Evolutionary conservation across 768 basidiomycete genomes (phyloP).

Genomic region (Termitomyces sp.): DNA sequence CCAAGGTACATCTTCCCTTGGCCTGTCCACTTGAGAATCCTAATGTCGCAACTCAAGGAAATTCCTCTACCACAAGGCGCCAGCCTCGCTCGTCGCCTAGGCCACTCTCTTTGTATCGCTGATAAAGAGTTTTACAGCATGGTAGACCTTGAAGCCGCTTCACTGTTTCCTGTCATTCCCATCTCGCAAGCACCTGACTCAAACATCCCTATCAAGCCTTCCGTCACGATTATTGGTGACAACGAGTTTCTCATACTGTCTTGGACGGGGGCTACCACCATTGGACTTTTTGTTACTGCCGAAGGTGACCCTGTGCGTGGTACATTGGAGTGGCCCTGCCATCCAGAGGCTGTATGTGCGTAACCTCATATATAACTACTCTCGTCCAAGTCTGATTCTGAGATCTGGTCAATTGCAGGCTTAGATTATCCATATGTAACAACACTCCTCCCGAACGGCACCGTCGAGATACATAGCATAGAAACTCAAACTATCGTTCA

Average conservation of each 20-base stretch:
- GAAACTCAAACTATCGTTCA: slow-evolving; percentile 74
- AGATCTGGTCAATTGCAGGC: slow-evolving; percentile 38
- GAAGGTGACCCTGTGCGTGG: slow-evolving; percentile 89
- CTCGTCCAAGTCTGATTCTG: background rate
- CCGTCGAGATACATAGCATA: slow-evolving; percentile 79
- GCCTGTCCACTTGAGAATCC: background rate
- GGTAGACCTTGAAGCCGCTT: slow-evolving; percentile 72
- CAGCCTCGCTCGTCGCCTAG: slow-evolving; percentile 59
- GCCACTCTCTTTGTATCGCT: slow-evolving; percentile 68
- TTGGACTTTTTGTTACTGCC: slow-evolving; percentile 85
- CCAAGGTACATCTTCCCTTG: slow-evolving; percentile 41
- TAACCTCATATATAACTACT: slow-evolving; percentile 16
- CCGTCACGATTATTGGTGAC: slow-evolving; percentile 70
- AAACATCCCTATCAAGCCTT: slow-evolving; percentile 48
- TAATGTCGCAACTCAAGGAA: slow-evolving; percentile 45
- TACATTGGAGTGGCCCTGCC: slow-evolving; percentile 80
- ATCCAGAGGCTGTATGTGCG: slow-evolving; percentile 78
- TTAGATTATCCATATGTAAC: slow-evolving; percentile 82
- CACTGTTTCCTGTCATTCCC: slow-evolving; percentile 72
- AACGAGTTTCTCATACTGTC: slow-evolving; percentile 86
- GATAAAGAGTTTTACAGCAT: slow-evolving; percentile 73
- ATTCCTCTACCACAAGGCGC: slow-evolving; percentile 65
- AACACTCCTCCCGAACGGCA: slow-evolving; percentile 74
- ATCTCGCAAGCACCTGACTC: slow-evolving; percentile 64
- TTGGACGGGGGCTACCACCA: slow-evolving; percentile 76